phyloP scores from a whole-genome alignment of 805 yeast genomes.

The Isabelozyma heimii region DNA sequence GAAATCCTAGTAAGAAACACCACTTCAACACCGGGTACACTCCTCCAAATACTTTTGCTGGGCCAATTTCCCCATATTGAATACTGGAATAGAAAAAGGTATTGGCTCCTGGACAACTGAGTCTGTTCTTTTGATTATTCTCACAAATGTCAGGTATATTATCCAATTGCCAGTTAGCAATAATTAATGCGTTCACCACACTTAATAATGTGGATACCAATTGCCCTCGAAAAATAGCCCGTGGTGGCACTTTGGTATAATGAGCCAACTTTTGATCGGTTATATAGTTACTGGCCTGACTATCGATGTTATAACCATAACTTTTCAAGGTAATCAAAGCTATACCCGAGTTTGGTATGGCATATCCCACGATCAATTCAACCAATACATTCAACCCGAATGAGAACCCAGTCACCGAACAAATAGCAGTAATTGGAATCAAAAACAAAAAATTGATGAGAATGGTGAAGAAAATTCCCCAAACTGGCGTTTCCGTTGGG shows the following conservation, averaged over 20 bases:
- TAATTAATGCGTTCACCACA: slow-evolving; percentile 28
- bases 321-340: slow-evolving; percentile 53
- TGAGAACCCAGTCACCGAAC: slow-evolving; percentile 58
- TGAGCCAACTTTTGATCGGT: slow-evolving; percentile 47
- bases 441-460: slow-evolving; percentile 53
- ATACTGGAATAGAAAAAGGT: slow-evolving; percentile 53
- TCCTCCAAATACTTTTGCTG: slow-evolving; percentile 55
- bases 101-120: slow-evolving; percentile 43
- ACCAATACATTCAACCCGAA: slow-evolving; percentile 62
- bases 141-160: slow-evolving; percentile 36
- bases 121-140: slow-evolving; percentile 30
- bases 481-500: slow-evolving; percentile 58
- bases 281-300: slow-evolving; percentile 59
- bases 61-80: slow-evolving; percentile 58
- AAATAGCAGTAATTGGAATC: slow-evolving; percentile 60
- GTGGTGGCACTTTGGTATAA: slow-evolving; percentile 62
- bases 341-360: slow-evolving; percentile 57
- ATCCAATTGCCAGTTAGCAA: slow-evolving; percentile 40
- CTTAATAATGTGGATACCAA: slow-evolving; percentile 34
- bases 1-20: slow-evolving; percentile 56
- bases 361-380: slow-evolving; percentile 63
- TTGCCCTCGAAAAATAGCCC: slow-evolving; percentile 52
- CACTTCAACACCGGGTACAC: slow-evolving; percentile 53
- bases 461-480: slow-evolving; percentile 60
- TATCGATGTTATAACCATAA: slow-evolving; percentile 54